Evolutionary conservation across 78 protist genomes (phyloP), one percentile per base, ranked within the genome.

Genomic region (Mastigamoeba balamuthi): DNA sequence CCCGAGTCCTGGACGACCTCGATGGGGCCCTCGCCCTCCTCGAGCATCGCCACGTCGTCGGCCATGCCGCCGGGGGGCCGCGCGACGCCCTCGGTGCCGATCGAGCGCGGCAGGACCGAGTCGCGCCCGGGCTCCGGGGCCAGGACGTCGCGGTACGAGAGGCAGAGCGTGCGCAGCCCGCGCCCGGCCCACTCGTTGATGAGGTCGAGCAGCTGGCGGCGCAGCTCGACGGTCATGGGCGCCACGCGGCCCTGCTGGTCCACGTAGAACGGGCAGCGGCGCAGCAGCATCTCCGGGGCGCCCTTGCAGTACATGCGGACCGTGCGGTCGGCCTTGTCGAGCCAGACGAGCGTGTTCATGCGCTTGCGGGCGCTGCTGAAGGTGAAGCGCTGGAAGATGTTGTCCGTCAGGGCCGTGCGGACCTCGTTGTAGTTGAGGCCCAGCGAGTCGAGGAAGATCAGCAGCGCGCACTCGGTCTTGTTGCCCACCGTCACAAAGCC

Each of bases 161-260:
- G 40, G 74, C 92, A 80, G 48, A 96, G 65, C 29, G 98, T 90
- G 36, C 98, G 83, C 25, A 89, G 82, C 2, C 92, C 96, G 25
- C 90, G 69, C 1, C 66, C 5, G 3, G 97, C 96, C 65, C 84
- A 73, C 53, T 38, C 63, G 30, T 41, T 53, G 74, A 83, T 87
- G 40, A 25, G 10, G 28, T 69, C 77, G 17, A 66, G 75, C 37
- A 76, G 58, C 27, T 39, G 10, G 10, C 10, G 3, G 42, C 74
- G 69, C 25, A n/a, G 69, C 4, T 58, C 86, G 4, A 30, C 78
- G 71, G 76, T 73, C 1, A 93, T 36, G 27, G 74, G 86, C 8
- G 28, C 66, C 44, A 66, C 38, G 0, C 66, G 48, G 2, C 93
- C 97, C 44, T 48, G 5, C 28, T 66, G 44, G 70, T 85, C 84